Evolutionary conservation across 108 stramenopile species (phyloP), one percentile per base, ranked within the genome.

Genomic region (Schizochytrium sp.): DNA sequence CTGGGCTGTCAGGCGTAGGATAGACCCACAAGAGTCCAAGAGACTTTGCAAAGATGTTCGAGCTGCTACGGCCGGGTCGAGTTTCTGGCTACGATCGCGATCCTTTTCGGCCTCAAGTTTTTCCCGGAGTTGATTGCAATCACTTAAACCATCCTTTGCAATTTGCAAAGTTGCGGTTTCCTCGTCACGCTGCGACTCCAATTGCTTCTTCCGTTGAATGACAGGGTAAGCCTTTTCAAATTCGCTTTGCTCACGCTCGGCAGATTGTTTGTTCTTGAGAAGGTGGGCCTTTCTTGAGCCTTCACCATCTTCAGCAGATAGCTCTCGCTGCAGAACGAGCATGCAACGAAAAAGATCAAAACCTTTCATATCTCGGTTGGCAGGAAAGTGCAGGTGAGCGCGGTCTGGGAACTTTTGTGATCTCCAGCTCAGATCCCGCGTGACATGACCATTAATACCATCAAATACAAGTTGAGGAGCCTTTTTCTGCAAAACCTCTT

Each of bases 271-370:
- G 64, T 38, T 44, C 44, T 69, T 38, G 42, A 69, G 15, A 38
- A 69, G 64, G 5, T 44, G 64, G 0, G 64, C 64, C 28, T 69
- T 69, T 38, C 64, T 38, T 7, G 64, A 69, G 12, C 64, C 64
- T 1, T 69, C 64, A 1, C 64, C 64, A 38, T 69, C 64, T 8
- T 69, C 64, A 8, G 44, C 10, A 8, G 64, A 69, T 44, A 69
- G 64, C 64, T 69, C 64, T 38, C 64, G 64, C 64, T 69, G 64
- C 64, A 69, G 64, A 15, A 69, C 44, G 64, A 69, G 64, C 64
- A 69, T 69, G 64, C 64, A 69, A 44, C 64, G 64, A 44, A 69
- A 69, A 7, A 69, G 7, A 15, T 69, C 64, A 44, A 44, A 69
- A 38, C 64, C 64, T 8, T 44, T 8, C 10, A 69, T 38, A 8